Base-by-base conservation (phyloP, 768 basidiomycete species). In the Flagelloscypha sp. region DNA sequence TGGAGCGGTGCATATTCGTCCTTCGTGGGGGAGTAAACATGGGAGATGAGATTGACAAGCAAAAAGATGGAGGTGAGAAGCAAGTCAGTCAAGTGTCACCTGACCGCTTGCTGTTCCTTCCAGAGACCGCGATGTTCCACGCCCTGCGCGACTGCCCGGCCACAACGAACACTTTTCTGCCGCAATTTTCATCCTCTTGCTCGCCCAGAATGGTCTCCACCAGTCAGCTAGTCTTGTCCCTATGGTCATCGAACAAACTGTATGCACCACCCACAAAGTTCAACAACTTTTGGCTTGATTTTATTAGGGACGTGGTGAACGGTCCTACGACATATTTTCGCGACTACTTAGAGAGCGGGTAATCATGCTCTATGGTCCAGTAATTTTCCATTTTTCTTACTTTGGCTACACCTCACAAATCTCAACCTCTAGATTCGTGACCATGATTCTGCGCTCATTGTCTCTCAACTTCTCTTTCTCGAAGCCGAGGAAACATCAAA, bases 321-420 rank as follows among this genome's bases (percentile, higher is more conserved):
- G 87, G 24, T 87, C 85, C 18, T 94, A 95, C 62, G 93, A 97
- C 53, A 95, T 98, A 38, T 98, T 90, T 61, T 97, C 93, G 24
- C 76, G 94, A 15, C 70, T 98, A 32, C 68, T 98, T 24, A 70
- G 88, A 44, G 94, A 98, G 54, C 74, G 94, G 33, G 93, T 97
- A 23, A 86, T 98, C 48, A 95, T 97, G 81, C 70, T 97, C 24
- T 84, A 86, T 49, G 93, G 92, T 13, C 84, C 90, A 11, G 93
- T 93, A 52, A 48, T 79, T 66, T 30, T 24, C 41, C 22, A 28
- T 27, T 25, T 23, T 41, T 33, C n/a, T 11, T 40, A 30, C 35
- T 28, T 39, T 15, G 27, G 35, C 29, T 27, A 36, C 46, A 27
- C 43, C 47, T 24, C 34, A 30, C 37, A 38, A 30, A 38, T 31